phyloP scores from a whole-genome alignment of 345 rosid species.

The Lepidium didymum region DNA sequence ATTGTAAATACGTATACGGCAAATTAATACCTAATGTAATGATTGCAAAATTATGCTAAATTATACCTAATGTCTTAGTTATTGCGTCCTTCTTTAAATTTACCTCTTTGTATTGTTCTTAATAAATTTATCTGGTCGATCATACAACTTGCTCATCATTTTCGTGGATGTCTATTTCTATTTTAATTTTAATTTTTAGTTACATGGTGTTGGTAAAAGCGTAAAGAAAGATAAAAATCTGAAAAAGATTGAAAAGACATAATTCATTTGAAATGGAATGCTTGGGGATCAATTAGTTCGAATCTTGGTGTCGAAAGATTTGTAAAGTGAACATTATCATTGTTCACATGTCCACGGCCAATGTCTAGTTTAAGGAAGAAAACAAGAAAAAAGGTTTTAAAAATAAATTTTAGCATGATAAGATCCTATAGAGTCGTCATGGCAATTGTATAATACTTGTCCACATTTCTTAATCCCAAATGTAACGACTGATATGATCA shows the following conservation, averaged over 20 bases:
- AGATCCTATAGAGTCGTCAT: no score
- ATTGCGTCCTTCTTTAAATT: constrained; percentile 16
- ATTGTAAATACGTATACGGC: constrained; percentile 13
- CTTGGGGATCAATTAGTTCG: no score
- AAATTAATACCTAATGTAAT: constrained; percentile 4
- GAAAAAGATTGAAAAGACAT: constrained; percentile 12
- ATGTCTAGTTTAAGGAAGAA: no score
- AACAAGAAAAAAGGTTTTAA: no score
- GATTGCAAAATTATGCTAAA: neutral
- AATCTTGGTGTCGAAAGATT: no score
- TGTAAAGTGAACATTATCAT: no score
- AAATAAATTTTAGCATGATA: no score
- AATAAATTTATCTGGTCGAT: no score
- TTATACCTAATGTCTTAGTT: neutral
- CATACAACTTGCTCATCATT: constrained; percentile 20
- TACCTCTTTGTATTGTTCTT: constrained; percentile 10
- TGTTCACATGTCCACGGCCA: no score
- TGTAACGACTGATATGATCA: no score
- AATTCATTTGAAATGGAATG: constrained; percentile 8
- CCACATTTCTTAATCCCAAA: no score
- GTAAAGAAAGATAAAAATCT: neutral
- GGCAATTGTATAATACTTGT: no score
- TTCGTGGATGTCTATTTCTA: constrained; percentile 4
- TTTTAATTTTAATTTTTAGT: neutral
- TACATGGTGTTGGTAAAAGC: constrained; percentile 8